phyloP scores from a whole-genome alignment of 2,329 filamentous ascomycete species.

The Penicillium thymicola region DNA sequence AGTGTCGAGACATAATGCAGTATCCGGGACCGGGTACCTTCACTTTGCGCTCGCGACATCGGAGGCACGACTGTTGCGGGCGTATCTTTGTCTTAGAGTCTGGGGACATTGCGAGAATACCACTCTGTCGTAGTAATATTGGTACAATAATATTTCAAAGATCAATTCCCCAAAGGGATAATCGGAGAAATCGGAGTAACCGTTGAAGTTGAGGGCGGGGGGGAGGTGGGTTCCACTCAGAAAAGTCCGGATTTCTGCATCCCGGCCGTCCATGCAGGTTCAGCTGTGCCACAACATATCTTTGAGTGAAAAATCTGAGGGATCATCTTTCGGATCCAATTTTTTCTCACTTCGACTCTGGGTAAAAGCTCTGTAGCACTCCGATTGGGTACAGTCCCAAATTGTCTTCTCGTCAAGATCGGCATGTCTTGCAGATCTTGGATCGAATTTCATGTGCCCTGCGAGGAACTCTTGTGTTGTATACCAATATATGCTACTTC shows the following conservation, averaged over 20 bases:
- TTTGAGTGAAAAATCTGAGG: background rate
- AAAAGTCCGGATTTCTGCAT: background rate
- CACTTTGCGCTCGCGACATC: slow-evolving; percentile 30
- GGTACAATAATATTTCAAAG: background rate
- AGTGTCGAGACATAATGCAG: background rate
- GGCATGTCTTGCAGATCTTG: background rate
- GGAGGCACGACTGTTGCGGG: slow-evolving; percentile 29
- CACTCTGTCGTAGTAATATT: background rate
- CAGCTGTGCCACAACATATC: background rate
- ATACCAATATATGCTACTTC: background rate
- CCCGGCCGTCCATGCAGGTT: background rate
- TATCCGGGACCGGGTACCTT: slow-evolving; percentile 16
- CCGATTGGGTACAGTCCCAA: background rate
- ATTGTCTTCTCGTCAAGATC: background rate
- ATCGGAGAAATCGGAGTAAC: background rate
- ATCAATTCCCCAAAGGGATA: background rate
- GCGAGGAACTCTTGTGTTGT: background rate
- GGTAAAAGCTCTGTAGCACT: background rate
- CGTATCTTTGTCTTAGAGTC: slow-evolving; percentile 23
- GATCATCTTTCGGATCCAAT: background rate
- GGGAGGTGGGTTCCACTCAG: background rate
- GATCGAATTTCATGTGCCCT: background rate
- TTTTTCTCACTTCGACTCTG: background rate
- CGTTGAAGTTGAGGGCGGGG: background rate
- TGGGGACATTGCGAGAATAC: background rate